Evolutionary conservation across 2,329 filamentous ascomycete species (phyloP).

Genomic region (Westerdykella aurantiaca): DNA sequence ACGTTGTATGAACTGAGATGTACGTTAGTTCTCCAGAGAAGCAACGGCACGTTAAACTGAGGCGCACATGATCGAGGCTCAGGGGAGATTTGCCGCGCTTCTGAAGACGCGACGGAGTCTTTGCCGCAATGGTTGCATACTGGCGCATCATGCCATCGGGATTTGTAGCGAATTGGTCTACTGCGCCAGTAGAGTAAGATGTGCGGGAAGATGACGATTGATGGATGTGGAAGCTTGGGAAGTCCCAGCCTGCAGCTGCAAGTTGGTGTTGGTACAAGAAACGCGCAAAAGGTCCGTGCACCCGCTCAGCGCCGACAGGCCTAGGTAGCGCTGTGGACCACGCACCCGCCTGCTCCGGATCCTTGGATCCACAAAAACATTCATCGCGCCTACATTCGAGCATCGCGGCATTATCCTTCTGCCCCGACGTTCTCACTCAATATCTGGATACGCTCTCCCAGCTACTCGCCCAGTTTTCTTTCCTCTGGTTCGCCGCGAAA

Average conservation of each 20-base stretch:
- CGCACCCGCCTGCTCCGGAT: no score
- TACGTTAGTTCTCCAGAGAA: slow-evolving; percentile 4
- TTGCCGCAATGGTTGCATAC: slow-evolving; percentile 31
- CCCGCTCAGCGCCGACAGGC: no score
- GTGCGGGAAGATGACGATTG: background rate
- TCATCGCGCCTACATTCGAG: no score
- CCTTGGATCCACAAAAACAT: no score
- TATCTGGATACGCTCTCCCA: background rate
- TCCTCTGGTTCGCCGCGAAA: no score
- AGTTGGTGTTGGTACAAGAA: no score
- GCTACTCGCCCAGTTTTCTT: no score
- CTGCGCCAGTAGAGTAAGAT: background rate
- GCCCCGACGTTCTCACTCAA: background rate
- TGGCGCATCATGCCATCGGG: slow-evolving; percentile 22
- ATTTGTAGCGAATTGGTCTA: background rate
- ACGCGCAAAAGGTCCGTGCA: no score
- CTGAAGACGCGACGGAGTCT: slow-evolving; percentile 24
- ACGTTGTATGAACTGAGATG: slow-evolving; percentile 45
- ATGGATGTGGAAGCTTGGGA: no score
- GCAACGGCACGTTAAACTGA: background rate
- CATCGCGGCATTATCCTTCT: no score
- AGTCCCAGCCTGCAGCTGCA: no score
- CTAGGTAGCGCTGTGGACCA: no score
- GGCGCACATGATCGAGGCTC: slow-evolving; percentile 28
- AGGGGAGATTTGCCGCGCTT: slow-evolving; percentile 28